Evolutionary conservation across 1,284 basidiomycete genomes (phyloP).

Genomic region (Irpex rosettiformis): DNA sequence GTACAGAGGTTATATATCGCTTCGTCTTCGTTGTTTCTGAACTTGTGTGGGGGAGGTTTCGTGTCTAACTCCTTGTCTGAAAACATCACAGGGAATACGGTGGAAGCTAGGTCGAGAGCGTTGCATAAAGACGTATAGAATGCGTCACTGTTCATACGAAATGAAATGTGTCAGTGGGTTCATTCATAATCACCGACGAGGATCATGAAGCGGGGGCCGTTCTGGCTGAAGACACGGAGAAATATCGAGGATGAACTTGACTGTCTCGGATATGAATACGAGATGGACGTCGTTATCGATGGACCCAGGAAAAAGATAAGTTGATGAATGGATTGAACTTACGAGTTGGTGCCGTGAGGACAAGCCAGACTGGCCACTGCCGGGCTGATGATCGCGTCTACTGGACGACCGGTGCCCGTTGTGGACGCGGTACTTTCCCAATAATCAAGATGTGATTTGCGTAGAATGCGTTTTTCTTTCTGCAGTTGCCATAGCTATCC

Average conservation of each 20-base stretch:
- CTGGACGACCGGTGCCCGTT: slow-evolving; percentile 45
- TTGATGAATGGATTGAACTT: no score
- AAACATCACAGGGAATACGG: slow-evolving; percentile 41
- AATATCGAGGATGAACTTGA: no score
- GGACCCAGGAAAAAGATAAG: no score
- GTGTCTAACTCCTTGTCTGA: slow-evolving; percentile 33
- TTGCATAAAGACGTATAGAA: slow-evolving; percentile 27
- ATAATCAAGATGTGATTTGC: slow-evolving; percentile 42
- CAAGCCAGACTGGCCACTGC: slow-evolving; percentile 33
- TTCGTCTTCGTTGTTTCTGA: slow-evolving; percentile 40
- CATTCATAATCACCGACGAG: not conserved
- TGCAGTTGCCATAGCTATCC: slow-evolving; percentile 42
- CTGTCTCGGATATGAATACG: not conserved
- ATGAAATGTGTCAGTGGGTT: not conserved
- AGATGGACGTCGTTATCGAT: no score
- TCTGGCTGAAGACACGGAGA: no score
- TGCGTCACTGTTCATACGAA: slow-evolving; percentile 15
- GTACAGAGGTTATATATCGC: slow-evolving; percentile 42
- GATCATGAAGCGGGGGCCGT: not conserved
- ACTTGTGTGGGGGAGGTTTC: slow-evolving; percentile 28
- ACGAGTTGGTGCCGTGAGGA: slow-evolving; percentile 36
- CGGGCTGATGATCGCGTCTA: slow-evolving; percentile 42
- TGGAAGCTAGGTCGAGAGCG: slow-evolving; percentile 42
- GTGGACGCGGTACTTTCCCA: slow-evolving; percentile 38
- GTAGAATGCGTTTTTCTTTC: slow-evolving; percentile 32